Evolutionary conservation across 331 rosid genomes (phyloP).

Genomic region (Pyracantha coccinea): DNA sequence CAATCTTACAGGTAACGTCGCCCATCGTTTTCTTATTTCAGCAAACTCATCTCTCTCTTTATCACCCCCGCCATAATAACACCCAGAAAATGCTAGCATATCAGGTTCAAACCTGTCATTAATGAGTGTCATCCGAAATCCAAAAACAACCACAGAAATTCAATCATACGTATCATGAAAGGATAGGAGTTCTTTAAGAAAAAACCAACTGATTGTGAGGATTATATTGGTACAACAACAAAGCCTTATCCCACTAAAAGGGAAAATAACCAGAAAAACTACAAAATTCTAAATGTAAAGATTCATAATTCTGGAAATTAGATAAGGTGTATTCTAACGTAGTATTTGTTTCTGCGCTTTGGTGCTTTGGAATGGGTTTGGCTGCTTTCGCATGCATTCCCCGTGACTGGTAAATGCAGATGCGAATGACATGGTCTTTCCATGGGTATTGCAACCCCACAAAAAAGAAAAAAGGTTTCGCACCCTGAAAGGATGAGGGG

Average conservation of each 20-base stretch:
- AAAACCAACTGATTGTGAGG: background rate
- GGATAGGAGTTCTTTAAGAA: background rate
- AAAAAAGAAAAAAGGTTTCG: background rate
- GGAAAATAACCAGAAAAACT: background rate
- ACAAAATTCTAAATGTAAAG: background rate
- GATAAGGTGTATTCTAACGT: background rate
- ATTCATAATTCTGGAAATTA: background rate
- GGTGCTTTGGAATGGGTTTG: background rate
- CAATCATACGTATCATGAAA: background rate
- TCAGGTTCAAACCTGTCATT: conserved; percentile 93
- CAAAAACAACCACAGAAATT: background rate
- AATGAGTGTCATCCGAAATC: conserved; percentile 7
- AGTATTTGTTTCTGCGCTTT: background rate
- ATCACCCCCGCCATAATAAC: conserved; percentile 98
- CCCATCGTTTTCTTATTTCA: conserved; percentile 97
- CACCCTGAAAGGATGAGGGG: background rate
- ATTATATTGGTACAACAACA: background rate
- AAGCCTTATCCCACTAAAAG: background rate
- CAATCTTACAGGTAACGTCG: conserved; percentile 86
- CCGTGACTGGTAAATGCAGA: background rate
- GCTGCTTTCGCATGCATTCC: background rate
- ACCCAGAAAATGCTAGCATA: conserved; percentile 99
- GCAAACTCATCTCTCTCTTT: conserved; percentile 83
- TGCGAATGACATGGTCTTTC: background rate
- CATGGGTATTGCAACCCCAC: background rate